Conservation (phyloP, 257 asterid species). For the Rehmannia glutinosa region DNA sequence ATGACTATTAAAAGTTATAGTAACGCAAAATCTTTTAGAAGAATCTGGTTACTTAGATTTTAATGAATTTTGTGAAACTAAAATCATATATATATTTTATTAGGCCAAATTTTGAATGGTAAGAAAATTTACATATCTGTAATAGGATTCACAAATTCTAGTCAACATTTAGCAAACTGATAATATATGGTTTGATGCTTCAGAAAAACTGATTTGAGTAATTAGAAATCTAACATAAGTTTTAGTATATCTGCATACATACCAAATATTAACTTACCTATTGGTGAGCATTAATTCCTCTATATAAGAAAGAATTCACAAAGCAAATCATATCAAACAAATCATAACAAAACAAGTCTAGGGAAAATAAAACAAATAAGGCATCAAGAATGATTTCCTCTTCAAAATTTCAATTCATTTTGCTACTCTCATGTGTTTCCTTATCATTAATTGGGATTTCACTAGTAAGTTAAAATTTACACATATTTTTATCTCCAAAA, state of each 20-base stretch:
- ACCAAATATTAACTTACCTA: background rate
- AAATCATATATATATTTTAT: no score
- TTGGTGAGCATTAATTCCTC: background rate
- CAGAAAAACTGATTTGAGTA: no score
- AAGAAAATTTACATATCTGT: no score
- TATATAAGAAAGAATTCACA: background rate
- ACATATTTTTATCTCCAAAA: no score
- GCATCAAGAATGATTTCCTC: slow-evolving; percentile 7
- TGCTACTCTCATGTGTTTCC: slow-evolving; percentile 5
- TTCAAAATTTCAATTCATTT: slow-evolving; percentile 12
- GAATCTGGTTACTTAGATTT: no score
- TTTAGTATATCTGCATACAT: background rate
- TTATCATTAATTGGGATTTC: slow-evolving; percentile 4
- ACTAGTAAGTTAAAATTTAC: slow-evolving; percentile 10
- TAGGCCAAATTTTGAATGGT: no score
- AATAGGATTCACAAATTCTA: background rate
- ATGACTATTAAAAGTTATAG: no score
- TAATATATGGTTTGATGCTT: no score
- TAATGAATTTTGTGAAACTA: no score
- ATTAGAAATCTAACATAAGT: background rate
- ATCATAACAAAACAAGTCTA: background rate
- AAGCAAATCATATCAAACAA: background rate
- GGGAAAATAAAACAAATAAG: background rate
- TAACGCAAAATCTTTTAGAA: no score
- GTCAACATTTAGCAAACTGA: no score